A percentile compares a stretch with the other conserved stretches of the same genome.
phyloP scores from a whole-genome alignment of 78 protist genomes.

The Corallochytrium limacisporum region DNA sequence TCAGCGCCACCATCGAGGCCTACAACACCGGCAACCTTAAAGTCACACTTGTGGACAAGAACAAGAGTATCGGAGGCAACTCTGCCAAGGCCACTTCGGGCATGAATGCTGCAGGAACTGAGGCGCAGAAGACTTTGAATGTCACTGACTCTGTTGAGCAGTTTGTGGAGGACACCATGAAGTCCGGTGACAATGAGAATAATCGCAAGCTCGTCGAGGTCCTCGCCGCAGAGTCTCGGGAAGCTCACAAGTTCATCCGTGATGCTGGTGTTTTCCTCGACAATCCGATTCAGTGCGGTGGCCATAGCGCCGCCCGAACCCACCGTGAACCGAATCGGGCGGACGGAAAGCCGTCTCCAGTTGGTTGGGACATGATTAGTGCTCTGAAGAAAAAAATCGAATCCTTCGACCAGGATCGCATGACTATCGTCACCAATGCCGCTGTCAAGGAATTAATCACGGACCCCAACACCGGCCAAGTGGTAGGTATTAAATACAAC shows the following conservation, averaged over 20 bases:
- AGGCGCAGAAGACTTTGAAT: constrained; percentile 13
- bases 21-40: not conserved
- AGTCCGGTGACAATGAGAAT: not conserved
- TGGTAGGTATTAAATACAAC: not conserved
- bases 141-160: constrained; percentile 20
- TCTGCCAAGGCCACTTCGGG: constrained; percentile 69
- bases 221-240: not conserved
- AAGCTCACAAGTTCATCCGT: constrained; percentile 10
- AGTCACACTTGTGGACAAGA: constrained; percentile 1
- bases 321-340: constrained; percentile 17
- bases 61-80: constrained; percentile 61
- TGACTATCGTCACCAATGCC: not conserved
- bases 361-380: constrained; percentile 32
- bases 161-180: constrained; percentile 35
- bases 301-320: constrained; percentile 34
- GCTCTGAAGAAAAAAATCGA: constrained; percentile 12
- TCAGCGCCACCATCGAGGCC: constrained; percentile 8
- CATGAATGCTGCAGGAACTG: constrained; percentile 50
- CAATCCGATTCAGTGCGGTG: constrained; percentile 21
- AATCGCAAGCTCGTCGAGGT: not conserved
- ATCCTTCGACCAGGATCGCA: not conserved
- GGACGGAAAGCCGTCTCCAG: constrained; percentile 19
- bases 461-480: not conserved
- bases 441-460: not conserved
- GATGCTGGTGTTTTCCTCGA: constrained; percentile 17